Percentiles rank a stretch among this genome's conserved stretches.
Conservation (phyloP, 306 rosid species). For the Quercus robur region DNA sequence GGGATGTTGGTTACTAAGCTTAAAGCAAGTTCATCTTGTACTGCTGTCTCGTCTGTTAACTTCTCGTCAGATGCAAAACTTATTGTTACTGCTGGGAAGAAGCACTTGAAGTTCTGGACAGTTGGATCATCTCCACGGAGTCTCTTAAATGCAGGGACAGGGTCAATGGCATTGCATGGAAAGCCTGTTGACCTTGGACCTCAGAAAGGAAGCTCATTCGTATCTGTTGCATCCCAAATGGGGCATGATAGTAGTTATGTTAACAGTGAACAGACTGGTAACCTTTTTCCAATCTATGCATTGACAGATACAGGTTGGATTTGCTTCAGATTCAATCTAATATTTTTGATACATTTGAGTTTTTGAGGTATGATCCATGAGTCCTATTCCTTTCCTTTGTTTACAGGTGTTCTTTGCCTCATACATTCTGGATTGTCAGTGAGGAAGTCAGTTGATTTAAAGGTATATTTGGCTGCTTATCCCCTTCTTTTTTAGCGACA, state of each 20-base stretch:
- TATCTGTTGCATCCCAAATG: constrained; percentile 43
- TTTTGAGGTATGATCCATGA: constrained; percentile 15
- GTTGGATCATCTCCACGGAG: constrained; percentile 51
- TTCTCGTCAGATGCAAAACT: constrained; percentile 64
- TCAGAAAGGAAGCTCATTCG: constrained; percentile 54
- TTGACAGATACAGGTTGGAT: constrained; percentile 68
- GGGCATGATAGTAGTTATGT: constrained; percentile 13
- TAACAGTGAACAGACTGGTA: constrained; percentile 38
- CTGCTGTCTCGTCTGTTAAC: constrained; percentile 52
- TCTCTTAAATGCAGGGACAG: constrained; percentile 35
- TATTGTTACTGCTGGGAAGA: constrained; percentile 67
- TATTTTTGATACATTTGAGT: constrained; percentile 11
- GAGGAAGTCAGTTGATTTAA: constrained; percentile 52
- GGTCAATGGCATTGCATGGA: constrained; percentile 41
- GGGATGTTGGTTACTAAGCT: constrained; percentile 53
- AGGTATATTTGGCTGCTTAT: constrained; percentile 33
- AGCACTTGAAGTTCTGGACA: constrained; percentile 74
- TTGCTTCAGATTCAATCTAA: constrained; percentile 23
- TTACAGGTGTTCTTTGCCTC: constrained; percentile 53
- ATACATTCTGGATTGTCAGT: constrained; percentile 55
- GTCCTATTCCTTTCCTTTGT: constrained; percentile 24
- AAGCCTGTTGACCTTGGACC: constrained; percentile 59
- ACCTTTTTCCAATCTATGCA: constrained; percentile 48
- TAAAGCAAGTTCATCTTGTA: constrained; percentile 65
- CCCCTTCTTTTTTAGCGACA: constrained; percentile 4